Conservation (phyloP, 345 rosid species). For the Passiflora organensis region DNA sequence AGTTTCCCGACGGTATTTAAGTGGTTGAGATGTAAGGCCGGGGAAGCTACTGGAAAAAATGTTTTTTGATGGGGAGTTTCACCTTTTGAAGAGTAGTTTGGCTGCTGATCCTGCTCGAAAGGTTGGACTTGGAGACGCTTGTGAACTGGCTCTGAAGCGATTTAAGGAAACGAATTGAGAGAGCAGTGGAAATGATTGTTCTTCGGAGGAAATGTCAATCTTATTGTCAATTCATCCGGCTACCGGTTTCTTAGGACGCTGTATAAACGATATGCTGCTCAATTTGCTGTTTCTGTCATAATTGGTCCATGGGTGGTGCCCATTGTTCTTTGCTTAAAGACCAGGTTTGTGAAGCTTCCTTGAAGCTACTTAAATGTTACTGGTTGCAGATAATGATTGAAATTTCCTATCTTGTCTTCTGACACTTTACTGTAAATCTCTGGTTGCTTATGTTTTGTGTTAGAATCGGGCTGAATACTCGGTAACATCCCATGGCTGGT, state of each 20-base stretch:
- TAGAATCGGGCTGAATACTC: no score
- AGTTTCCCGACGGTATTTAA: background rate
- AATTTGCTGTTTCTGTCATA: constrained; percentile 73
- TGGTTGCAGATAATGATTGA: no score
- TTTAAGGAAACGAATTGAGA: constrained; percentile 51
- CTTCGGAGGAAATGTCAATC: constrained; percentile 58
- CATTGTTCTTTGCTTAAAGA: constrained; percentile 84
- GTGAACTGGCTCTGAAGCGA: constrained; percentile 87
- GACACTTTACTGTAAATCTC: background rate
- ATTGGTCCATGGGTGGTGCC: constrained; percentile 66
- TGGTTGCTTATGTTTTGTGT: constrained; percentile 97
- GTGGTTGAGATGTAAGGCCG: constrained; percentile 50
- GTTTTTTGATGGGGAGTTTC: constrained; percentile 56
- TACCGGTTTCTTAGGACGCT: constrained; percentile 64
- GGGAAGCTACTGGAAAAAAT: constrained; percentile 94
- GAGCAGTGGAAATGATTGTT: constrained; percentile 21
- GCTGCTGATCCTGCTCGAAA: constrained; percentile 73
- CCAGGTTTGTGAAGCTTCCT: constrained; percentile 51
- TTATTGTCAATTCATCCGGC: constrained; percentile 92
- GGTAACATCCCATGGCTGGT: constrained; percentile 95
- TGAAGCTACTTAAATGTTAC: background rate
- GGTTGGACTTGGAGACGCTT: constrained; percentile 93
- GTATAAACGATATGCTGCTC: constrained; percentile 93
- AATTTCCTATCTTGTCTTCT: no score
- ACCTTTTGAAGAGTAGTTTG: constrained; percentile 59